A percentile compares a stretch with the other conserved stretches of the same genome.
These are phyloP conservation scores for Sonneratia caseolaris DNA, from an alignment of 345 rosid species.

Conservation along the genomic window DNA sequence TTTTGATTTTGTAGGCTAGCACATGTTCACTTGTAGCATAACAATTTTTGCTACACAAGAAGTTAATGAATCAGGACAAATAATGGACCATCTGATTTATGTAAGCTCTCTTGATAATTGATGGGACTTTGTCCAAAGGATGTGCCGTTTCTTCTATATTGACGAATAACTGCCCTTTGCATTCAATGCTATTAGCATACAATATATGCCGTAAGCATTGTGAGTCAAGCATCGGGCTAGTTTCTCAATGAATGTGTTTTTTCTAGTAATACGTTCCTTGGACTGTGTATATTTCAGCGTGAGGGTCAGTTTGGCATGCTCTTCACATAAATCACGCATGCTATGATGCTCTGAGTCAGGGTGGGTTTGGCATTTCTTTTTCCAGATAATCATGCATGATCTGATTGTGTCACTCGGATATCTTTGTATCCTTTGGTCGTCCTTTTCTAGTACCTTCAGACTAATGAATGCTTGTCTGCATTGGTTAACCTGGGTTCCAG, in stretches of 20 bases:
- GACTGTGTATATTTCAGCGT: background rate
- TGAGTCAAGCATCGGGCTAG: background rate
- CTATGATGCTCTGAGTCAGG: too few species aligned
- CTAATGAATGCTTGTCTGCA: background rate
- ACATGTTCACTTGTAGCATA: background rate
- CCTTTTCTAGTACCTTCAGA: too few species aligned
- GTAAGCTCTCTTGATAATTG: background rate
- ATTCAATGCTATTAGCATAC: background rate
- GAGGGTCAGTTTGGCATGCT: background rate
- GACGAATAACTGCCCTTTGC: too few species aligned
- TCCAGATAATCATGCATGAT: too few species aligned
- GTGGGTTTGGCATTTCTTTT: too few species aligned
- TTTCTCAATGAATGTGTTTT: background rate
- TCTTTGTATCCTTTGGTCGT: too few species aligned
- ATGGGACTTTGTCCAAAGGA: background rate
- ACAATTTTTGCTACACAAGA: background rate
- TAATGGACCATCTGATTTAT: background rate
- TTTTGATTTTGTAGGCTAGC: too few species aligned
- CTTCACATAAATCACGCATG: too few species aligned
- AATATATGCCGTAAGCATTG: background rate
- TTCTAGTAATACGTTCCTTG: background rate
- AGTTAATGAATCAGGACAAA: background rate
- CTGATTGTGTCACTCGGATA: too few species aligned
- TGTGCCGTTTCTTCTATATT: background rate
- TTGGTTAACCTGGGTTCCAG: conserved; percentile 12